Evolutionary conservation across 768 basidiomycete species (phyloP).

Genomic region (Termitomyces sp.): DNA sequence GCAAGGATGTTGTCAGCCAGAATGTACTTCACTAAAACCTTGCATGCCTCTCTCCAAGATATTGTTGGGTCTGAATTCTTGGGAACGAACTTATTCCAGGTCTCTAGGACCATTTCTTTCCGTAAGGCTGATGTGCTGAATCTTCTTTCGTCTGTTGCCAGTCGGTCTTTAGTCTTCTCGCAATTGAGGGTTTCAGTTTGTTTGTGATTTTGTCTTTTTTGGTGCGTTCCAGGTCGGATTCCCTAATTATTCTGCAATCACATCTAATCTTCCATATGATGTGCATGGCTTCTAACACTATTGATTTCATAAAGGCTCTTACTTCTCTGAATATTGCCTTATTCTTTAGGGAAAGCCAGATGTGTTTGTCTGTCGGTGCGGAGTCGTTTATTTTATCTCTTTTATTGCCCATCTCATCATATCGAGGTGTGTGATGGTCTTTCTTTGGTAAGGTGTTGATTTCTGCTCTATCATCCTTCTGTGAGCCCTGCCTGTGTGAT

Average conservation of each 20-base stretch:
- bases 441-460: neutral
- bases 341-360: neutral
- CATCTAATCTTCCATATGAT: conserved; percentile 28
- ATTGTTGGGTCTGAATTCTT: no score
- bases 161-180: neutral
- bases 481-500: neutral
- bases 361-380: neutral
- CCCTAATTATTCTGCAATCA: conserved; percentile 19
- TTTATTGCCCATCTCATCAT: neutral
- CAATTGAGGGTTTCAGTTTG: neutral
- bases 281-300: conserved; percentile 24
- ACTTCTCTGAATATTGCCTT: neutral
- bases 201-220: neutral
- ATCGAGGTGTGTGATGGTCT: neutral
- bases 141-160: neutral
- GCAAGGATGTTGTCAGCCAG: no score
- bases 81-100: no score
- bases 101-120: no score
- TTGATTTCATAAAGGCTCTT: conserved; percentile 9
- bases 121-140: no score
- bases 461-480: neutral
- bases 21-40: no score
- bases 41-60: no score
- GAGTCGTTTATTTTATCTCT: neutral
- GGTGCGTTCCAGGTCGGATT: conserved; percentile 1